Percentiles rank a stretch among this genome's conserved stretches.
phyloP scores from a whole-genome alignment of 306 rosid species.

The Calophaca sinica region DNA sequence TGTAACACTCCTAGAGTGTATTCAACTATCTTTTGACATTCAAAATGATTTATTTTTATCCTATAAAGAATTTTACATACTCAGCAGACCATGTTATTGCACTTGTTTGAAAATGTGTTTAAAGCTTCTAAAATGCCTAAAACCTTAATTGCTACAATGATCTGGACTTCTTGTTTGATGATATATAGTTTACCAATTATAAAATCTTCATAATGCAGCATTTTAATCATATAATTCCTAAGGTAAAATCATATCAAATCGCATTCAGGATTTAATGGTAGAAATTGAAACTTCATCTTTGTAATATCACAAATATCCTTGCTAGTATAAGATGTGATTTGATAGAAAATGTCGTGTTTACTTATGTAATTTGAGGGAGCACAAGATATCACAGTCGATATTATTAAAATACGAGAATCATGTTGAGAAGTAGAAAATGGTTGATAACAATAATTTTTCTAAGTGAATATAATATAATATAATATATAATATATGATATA shows the following conservation, averaged over 20 bases:
- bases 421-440: conserved; percentile 33
- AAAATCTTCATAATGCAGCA: neutral
- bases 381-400: conserved; percentile 17
- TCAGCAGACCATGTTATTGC: conserved; percentile 9
- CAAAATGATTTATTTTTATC: conserved; percentile 14
- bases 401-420: neutral
- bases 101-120: conserved; percentile 1
- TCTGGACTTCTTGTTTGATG: conserved; percentile 22
- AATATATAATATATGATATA: neutral
- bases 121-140: neutral
- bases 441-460: conserved; percentile 17
- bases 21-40: conserved; percentile 5
- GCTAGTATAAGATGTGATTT: conserved; percentile 9
- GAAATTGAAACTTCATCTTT: conserved; percentile 1
- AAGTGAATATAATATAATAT: conserved; percentile 16
- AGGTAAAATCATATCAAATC: neutral
- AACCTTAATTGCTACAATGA: conserved; percentile 2
- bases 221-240: conserved; percentile 12
- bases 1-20: neutral
- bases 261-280: neutral
- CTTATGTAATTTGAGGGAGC: neutral
- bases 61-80: neutral
- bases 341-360: conserved; percentile 18
- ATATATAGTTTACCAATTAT: neutral
- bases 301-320: neutral